A percentile compares a stretch with the other conserved stretches of the same genome.
phyloP scores from a whole-genome alignment of 345 rosid genomes.

The Populus ilicifolia region DNA sequence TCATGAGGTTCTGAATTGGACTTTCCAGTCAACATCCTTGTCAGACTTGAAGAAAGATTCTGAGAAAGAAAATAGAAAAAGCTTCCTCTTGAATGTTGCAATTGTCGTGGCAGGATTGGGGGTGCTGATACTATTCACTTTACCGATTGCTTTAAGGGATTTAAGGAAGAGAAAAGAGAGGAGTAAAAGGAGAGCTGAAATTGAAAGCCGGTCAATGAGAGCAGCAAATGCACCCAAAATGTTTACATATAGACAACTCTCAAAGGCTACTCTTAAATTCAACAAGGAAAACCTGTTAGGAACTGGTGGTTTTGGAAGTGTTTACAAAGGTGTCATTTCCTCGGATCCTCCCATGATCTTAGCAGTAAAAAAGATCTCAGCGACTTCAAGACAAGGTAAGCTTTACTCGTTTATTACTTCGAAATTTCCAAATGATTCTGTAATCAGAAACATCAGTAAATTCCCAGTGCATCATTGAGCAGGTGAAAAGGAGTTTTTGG shows the following conservation, averaged over 20 bases:
- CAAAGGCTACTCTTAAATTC: conserved; percentile 36
- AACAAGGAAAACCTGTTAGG: conserved; percentile 40
- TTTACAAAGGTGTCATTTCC: conserved; percentile 29
- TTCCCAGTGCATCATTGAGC: not conserved
- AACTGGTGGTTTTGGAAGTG: conserved; percentile 41
- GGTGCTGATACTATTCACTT: not conserved
- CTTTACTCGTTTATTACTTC: too few relatives aligned
- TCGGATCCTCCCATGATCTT: conserved; percentile 24
- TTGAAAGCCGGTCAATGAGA: conserved; percentile 24
- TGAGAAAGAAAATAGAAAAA: not conserved
- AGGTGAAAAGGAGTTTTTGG: conserved; percentile 41
- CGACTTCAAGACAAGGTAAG: conserved; percentile 36
- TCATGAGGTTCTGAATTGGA: conserved; percentile 30
- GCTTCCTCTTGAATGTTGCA: conserved; percentile 9
- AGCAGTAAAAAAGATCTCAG: conserved; percentile 42
- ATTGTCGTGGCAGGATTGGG: conserved; percentile 5
- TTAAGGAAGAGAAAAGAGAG: conserved; percentile 8
- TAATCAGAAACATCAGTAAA: not conserved
- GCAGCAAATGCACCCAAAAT: conserved; percentile 37
- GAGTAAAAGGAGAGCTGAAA: conserved; percentile 9
- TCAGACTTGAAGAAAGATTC: not conserved
- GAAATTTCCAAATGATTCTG: too few relatives aligned
- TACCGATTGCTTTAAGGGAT: not conserved
- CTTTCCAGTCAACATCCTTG: conserved; percentile 17
- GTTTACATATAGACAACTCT: conserved; percentile 33